Base-by-base conservation (phyloP, 75 land plant genomes). In the Cupressus sempervirens region DNA sequence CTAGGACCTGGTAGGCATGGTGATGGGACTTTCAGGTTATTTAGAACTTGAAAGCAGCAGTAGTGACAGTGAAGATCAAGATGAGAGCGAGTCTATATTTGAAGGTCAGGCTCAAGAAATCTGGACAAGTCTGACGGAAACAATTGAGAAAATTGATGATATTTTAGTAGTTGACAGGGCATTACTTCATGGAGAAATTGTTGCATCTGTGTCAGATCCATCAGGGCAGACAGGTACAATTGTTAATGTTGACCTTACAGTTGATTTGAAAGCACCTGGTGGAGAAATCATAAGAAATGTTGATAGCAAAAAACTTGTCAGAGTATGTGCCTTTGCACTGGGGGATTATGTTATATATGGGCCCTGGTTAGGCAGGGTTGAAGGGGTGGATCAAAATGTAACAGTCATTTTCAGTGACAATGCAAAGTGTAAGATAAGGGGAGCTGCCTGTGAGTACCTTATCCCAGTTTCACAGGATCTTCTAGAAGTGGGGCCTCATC, bases 281-380 rank as follows among this genome's bases (percentile, higher is more conserved):
- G 97, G 95, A 29, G 84, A 89, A 35, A 56, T 86, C 11, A 83
- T 92, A 77, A 91, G 87, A 85, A 90, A 86, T 30, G 83, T 95
- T 3, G 89, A 90, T 83, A 93, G 92, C 82, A 91, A 91, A 32
- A 88, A 84, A 15, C 90, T 97, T 65, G 85, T 85, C 12, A 90
- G 88, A 82, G 72, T 95, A 14, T 83, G 89, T 3, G 83, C 91
- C 84, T 84, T 94, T 76, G 87, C 65, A 12, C 70, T 18, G 1
- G 98, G 98, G 11, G 99, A 98, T 86, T 91, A 91, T 88, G 99
- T 98, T 11, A 87, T 96, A 76, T 74, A 35, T 76, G 97, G 92
- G 45, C 83, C 92, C 36, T 98, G 99, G 99, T 83, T 96, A 86
- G 99, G 99, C 32, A 92, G 88, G 82, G 94, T 98, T 29, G 91